Evolutionary conservation across 2,329 filamentous ascomycete genomes (phyloP), one percentile per base, ranked within the genome.

Genomic region (Diaporthe ampelina): DNA sequence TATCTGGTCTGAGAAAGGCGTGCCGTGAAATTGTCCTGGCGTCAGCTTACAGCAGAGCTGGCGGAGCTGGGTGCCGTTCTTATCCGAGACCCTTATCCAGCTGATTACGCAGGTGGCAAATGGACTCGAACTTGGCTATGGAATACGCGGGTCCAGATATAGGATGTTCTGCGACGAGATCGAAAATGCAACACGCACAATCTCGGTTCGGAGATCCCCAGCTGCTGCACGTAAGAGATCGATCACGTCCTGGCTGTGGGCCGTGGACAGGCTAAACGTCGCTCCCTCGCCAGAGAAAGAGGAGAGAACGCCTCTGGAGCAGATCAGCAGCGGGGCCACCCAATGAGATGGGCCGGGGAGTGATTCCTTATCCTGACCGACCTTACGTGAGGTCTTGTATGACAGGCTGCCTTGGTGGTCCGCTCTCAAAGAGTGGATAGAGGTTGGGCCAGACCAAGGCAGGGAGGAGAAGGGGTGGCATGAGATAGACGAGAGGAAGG

Each of bases 201-300:
- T 71, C 65, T 74, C 59, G 71, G 67, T 65, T 74, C 68, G 74
- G 72, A 76, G 73, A 70, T 68, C 58, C 61, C 61, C 59, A 32
- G 29, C 45, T 37, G 72, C 59, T 76, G 74, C 72, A 76, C 68
- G 74, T 69, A 57, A 76, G 72, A 40, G 43, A 48, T 68, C 48
- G 63, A 68, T 72, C 74, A 76, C 57, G 48, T 63, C 43, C 43
- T 56, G 24, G 72, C 72, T 35, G 43, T 35, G 43, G 61, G 19
- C 73, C 48, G 72, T 58, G 68, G 67, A 24, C 43, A 56, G 69
- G 54, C 72, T 58, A 76, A 70, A 72, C 63, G 56, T 72, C 26
- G 17, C 40, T 72, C 26, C 8, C 40, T n/a, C 56, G 45, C 45
- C 45, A 37, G n/a, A 52, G 40, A 4, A 43, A 48, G 29, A 37